Conservation (phyloP, 169 alveolate genomes). For the Prorocentrum cordatum region DNA sequence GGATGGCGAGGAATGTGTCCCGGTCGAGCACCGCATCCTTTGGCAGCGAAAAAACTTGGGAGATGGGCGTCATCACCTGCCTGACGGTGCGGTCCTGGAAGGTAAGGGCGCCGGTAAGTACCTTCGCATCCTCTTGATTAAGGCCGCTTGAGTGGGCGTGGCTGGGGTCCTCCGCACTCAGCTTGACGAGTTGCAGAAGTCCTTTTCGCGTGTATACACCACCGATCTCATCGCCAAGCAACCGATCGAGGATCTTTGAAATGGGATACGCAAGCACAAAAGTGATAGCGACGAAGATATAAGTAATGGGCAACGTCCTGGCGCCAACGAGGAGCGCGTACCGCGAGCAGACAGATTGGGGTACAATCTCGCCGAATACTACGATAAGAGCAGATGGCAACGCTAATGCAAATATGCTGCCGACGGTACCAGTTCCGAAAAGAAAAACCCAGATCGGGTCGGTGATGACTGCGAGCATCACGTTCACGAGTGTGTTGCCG, state of each 20-base stretch:
- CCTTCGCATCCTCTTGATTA: not conserved
- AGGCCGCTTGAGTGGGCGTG: not conserved
- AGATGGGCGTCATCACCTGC: slow-evolving; percentile 72
- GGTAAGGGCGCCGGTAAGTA: not conserved
- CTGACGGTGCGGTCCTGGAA: not conserved
- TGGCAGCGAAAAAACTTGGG: slow-evolving; percentile 73
- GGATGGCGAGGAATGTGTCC: slow-evolving; percentile 64
- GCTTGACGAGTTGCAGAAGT: not conserved
- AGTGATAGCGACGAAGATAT: not conserved
- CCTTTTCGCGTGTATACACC: not conserved
- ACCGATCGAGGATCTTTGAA: not conserved
- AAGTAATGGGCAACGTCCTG: not conserved
- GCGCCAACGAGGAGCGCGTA: slow-evolving; percentile 74
- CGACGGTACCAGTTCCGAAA: slow-evolving; percentile 68
- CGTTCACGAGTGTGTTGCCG: slow-evolving; percentile 74
- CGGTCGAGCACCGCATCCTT: slow-evolving; percentile 31
- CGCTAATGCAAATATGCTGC: slow-evolving; percentile 67
- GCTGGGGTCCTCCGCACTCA: not conserved
- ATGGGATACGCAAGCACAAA: not conserved
- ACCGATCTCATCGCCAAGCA: not conserved
- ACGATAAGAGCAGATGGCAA: slow-evolving; percentile 69
- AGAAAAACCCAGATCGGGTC: slow-evolving; percentile 73
- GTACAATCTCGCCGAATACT: slow-evolving; percentile 75
- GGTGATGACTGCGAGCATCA: slow-evolving; percentile 73
- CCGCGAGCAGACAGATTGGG: slow-evolving; percentile 70